Conservation (phyloP, 2,329 filamentous ascomycete genomes). For the Pezizomycotina sp. region DNA sequence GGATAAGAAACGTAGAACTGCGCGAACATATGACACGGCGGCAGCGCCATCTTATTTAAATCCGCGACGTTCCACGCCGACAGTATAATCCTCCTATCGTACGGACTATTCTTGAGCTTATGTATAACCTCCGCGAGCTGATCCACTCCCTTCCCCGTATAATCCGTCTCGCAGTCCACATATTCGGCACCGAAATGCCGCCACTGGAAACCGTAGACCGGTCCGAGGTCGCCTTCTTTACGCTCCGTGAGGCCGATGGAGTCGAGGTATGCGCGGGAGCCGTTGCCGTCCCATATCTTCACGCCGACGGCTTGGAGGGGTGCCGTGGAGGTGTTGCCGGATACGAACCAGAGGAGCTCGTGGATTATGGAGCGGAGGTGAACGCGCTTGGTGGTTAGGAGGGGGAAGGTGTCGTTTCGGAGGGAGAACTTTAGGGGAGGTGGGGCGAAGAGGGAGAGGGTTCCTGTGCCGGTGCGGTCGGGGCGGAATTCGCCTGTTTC, state of each 20-base stretch:
- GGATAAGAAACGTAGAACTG: slow-evolving; percentile 81
- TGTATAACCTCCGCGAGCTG: slow-evolving; percentile 80
- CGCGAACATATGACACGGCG: slow-evolving; percentile 94
- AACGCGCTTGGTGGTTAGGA: slow-evolving; percentile 93
- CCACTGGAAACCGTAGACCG: slow-evolving; percentile 98
- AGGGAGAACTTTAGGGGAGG: slow-evolving; percentile 74
- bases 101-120: slow-evolving; percentile 68
- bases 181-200: slow-evolving; percentile 93
- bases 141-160: slow-evolving; percentile 76
- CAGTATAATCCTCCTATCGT: slow-evolving; percentile 78
- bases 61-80: slow-evolving; percentile 88
- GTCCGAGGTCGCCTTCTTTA: slow-evolving; percentile 75
- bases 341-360: slow-evolving; percentile 92
- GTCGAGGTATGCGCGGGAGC: slow-evolving; percentile 78
- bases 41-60: slow-evolving; percentile 71
- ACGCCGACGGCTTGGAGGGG: slow-evolving; percentile 63
- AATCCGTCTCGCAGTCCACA: slow-evolving; percentile 60
- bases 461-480: slow-evolving; percentile 87
- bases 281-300: slow-evolving; percentile 98
- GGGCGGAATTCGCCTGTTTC: slow-evolving; percentile 70
- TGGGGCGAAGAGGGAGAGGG: slow-evolving; percentile 75
- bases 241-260: slow-evolving; percentile 64
- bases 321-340: slow-evolving; percentile 62
- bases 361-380: slow-evolving; percentile 78
- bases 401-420: slow-evolving; percentile 62